A percentile compares a stretch with the other conserved stretches of the same genome.
Evolutionary conservation across 495 filamentous ascomycete genomes (phyloP).

Genomic region (Podospora comata): DNA sequence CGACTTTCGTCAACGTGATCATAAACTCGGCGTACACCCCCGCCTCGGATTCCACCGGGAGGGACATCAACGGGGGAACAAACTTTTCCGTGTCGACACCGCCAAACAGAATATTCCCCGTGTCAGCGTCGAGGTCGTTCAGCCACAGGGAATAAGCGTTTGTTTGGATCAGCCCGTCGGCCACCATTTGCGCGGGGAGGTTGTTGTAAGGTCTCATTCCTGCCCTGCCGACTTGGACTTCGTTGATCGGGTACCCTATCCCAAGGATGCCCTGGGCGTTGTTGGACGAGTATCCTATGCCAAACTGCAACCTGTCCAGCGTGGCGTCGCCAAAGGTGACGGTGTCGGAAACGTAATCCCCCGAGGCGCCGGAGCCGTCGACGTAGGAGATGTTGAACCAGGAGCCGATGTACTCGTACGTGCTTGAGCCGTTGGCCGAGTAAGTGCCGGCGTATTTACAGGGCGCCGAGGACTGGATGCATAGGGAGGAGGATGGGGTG

Average conservation of each 20-base stretch:
- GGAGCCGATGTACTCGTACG: constrained; percentile 69
- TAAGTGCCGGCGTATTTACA: constrained; percentile 65
- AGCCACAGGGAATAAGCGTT: constrained; percentile 89
- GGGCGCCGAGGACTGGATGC: constrained; percentile 41
- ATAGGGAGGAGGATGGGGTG: constrained; percentile 60
- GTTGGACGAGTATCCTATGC: constrained; percentile 72
- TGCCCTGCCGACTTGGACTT: constrained; percentile 68
- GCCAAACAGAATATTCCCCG: constrained; percentile 85
- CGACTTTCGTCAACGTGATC: constrained; percentile 66
- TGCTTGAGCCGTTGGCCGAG: constrained; percentile 70
- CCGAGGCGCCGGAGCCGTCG: constrained; percentile 74
- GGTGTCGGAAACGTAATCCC: constrained; percentile 82
- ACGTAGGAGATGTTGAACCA: constrained; percentile 92
- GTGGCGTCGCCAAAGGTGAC: constrained; percentile 62
- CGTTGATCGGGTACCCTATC: constrained; percentile 82
- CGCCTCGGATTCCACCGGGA: constrained; percentile 65
- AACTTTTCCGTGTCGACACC: constrained; percentile 85
- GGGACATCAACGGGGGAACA: constrained; percentile 62
- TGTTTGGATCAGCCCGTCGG: constrained; percentile 67
- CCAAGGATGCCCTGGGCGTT: constrained; percentile 81
- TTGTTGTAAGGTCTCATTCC: constrained; percentile 66
- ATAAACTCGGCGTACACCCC: constrained; percentile 70
- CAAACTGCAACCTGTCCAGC: constrained; percentile 73
- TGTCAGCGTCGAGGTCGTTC: constrained; percentile 71
- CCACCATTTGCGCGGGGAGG: constrained; percentile 69